Evolutionary conservation across 2,329 filamentous ascomycete species (phyloP).

Genomic region (Claviceps africana): DNA sequence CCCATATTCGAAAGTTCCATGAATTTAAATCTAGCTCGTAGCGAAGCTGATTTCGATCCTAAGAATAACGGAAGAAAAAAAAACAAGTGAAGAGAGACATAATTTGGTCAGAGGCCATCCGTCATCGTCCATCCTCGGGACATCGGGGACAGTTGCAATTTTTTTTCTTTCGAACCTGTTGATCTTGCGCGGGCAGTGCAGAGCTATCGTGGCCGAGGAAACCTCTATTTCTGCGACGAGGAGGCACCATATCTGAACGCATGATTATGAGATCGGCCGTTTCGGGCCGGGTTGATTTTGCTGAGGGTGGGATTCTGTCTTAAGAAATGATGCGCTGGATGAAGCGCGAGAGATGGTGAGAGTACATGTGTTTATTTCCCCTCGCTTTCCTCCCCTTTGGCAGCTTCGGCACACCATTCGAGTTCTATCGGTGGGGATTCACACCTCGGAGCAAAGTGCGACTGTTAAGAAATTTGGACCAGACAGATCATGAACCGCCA

Average conservation of each 20-base stretch:
- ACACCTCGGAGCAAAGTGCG: not conserved
- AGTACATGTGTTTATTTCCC: not conserved
- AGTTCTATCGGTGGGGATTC: not conserved
- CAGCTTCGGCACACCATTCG: not conserved
- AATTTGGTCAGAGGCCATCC: conserved; percentile 2
- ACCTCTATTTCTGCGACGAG: conserved; percentile 29
- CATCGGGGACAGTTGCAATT: not conserved
- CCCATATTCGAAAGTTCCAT: conserved; percentile 41
- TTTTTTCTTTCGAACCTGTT: conserved; percentile 26
- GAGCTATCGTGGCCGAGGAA: conserved; percentile 37
- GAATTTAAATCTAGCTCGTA: conserved; percentile 40
- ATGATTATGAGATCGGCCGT: conserved; percentile 10
- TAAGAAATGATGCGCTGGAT: not conserved
- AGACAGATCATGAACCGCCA: not conserved
- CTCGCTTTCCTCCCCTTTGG: no score
- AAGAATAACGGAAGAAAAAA: not conserved
- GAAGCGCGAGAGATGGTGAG: not conserved
- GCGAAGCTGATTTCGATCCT: conserved; percentile 37
- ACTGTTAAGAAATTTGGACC: not conserved
- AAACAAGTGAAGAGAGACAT: not conserved
- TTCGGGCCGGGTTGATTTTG: not conserved
- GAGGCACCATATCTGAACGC: conserved; percentile 16
- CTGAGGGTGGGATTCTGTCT: not conserved
- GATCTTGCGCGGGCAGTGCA: conserved; percentile 33
- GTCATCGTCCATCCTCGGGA: not conserved